These are phyloP conservation scores for Globisporangium parvum DNA, from an alignment of 352 stramenopile genomes.

Conservation along the genomic window DNA sequence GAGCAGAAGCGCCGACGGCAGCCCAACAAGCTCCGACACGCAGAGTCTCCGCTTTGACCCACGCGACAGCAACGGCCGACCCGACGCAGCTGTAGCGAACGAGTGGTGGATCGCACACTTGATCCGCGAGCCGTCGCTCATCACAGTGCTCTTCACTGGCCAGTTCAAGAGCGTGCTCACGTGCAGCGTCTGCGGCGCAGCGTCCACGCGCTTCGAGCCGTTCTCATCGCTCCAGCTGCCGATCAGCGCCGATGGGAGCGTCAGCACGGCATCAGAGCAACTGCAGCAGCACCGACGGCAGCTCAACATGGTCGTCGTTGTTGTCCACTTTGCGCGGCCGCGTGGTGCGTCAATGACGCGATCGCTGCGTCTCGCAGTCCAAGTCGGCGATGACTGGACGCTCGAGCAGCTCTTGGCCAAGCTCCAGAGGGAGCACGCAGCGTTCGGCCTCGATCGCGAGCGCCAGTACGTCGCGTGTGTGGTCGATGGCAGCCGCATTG, in stretches of 20 bases:
- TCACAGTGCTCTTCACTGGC: conserved; percentile 94
- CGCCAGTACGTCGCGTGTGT: conserved; percentile 19
- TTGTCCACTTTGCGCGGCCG: conserved; percentile 28
- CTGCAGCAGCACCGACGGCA: neutral
- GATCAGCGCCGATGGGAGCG: conserved; percentile 9
- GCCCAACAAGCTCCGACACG: neutral
- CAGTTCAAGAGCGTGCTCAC: conserved; percentile 94
- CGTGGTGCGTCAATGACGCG: neutral
- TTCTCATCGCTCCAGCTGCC: conserved; percentile 80
- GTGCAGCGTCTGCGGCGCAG: conserved; percentile 87
- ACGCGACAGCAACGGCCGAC: conserved; percentile 90
- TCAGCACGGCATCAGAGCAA: neutral
- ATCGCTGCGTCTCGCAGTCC: conserved; percentile 20
- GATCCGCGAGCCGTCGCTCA: conserved; percentile 90
- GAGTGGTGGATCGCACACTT: conserved; percentile 98
- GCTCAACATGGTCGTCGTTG: conserved; percentile 24
- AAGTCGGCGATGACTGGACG: conserved; percentile 20
- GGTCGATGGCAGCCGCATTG: conserved; percentile 19
- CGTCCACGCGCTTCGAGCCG: conserved; percentile 76
- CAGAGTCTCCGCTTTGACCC: conserved; percentile 24
- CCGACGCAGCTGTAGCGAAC: conserved; percentile 90
- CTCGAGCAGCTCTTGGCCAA: conserved; percentile 35
- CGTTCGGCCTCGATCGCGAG: conserved; percentile 8
- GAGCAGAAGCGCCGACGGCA: neutral
- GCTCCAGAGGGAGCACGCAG: conserved; percentile 19